Evolutionary conservation across 139 green algal species (phyloP), one percentile per base, ranked within the genome.

Genomic region (Picochlorum sp.): DNA sequence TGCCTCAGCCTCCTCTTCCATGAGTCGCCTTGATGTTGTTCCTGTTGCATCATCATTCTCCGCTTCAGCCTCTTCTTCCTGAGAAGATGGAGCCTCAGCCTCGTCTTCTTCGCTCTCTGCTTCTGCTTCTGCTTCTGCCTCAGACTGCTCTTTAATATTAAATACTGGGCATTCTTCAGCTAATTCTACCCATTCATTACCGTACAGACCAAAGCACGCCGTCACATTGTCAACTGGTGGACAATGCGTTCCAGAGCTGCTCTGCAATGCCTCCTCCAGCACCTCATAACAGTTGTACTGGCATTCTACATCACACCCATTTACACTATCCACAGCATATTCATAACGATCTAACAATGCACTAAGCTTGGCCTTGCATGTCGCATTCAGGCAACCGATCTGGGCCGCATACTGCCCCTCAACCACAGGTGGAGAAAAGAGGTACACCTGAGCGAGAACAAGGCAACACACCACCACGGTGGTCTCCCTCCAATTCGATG

Each of bases 141-240:
- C 20, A 34, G 51, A 30, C 20, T 20, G 15, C 13, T 30, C 20
- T 32, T 34, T 34, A 34, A 47, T 18, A n/a, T 23, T 57, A 41
- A 75, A 75, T 6, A 75, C 21, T 5, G 49, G 58, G n/a, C 69
- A 75, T 14, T 75, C 49, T 13, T 65, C 38, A 4, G 65, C 69
- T 59, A 62, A 71, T 16, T 58, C 45, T 16, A 57, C n/a, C 69
- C 69, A 75, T 24, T 64, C 45, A 11, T 28, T 30, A 10, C 37
- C 24, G 37, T 66, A 71, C 6, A 59, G 20, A 58, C 69, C 56
- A 61, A 64, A 58, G 54, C 69, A 76, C 14, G 18, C 28, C 6
- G 56, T 45, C 28, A 76, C 66, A 44, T 76, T 54, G 20, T 38
- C 37, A n/a, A 69, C 59, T 20, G 38, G 10, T 5, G 69, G 69